A percentile compares a stretch with the other conserved stretches of the same genome.
phyloP scores from a whole-genome alignment of 1,284 basidiomycete species.

The Fomitopsis palustris region DNA sequence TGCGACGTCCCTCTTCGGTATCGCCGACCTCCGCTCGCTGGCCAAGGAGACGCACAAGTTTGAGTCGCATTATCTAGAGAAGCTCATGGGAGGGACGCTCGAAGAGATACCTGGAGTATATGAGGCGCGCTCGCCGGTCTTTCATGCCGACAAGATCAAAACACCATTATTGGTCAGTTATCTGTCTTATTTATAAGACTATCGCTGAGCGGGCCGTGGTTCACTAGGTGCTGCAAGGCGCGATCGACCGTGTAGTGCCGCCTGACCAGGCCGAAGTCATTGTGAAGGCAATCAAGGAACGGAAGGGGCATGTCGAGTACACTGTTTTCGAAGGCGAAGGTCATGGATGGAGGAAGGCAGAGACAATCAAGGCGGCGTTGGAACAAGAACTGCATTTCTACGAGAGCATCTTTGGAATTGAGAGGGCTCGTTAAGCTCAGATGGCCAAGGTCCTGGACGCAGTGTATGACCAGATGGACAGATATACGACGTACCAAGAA shows the following conservation, averaged over 20 bases:
- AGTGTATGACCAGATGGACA: neutral
- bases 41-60: constrained; percentile 52
- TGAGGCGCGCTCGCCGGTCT: constrained; percentile 42
- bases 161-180: constrained; percentile 43
- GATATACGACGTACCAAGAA: too few species aligned
- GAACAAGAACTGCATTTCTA: constrained; percentile 41
- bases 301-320: constrained; percentile 42
- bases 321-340: constrained; percentile 50
- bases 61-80: constrained; percentile 40
- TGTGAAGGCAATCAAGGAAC: constrained; percentile 36
- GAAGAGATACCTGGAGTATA: constrained; percentile 43
- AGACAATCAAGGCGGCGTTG: constrained; percentile 42
- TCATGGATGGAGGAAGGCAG: constrained; percentile 47
- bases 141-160: constrained; percentile 42
- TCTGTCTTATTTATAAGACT: neutral
- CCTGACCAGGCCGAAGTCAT: constrained; percentile 49
- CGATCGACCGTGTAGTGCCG: constrained; percentile 41
- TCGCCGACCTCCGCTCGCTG: constrained; percentile 41
- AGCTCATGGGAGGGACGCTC: constrained; percentile 45
- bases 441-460: neutral
- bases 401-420: constrained; percentile 23
- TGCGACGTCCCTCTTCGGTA: constrained; percentile 41
- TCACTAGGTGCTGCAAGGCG: constrained; percentile 47
- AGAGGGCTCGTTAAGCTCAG: neutral
- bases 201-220: neutral